phyloP scores from a whole-genome alignment of 2,329 filamentous ascomycete genomes.

The Ophiostoma tasmaniense region DNA sequence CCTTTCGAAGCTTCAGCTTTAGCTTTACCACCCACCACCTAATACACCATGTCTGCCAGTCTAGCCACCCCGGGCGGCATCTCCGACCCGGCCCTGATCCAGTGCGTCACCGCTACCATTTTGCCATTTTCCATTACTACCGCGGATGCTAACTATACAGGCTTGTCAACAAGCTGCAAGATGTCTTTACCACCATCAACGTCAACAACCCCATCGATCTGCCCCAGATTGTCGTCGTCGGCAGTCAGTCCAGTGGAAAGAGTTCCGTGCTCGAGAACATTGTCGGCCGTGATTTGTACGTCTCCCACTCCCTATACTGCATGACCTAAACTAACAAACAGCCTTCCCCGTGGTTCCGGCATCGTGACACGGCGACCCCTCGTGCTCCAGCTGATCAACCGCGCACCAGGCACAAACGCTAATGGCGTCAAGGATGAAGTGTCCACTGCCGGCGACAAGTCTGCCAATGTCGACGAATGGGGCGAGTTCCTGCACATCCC shows the following conservation, averaged over 20 bases:
- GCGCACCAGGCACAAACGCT: conserved; percentile 51
- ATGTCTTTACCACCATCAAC: conserved; percentile 97
- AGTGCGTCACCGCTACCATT: conserved; percentile 17
- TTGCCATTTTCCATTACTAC: not conserved
- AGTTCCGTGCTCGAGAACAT: conserved; percentile 99
- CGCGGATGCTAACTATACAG: conserved; percentile 30
- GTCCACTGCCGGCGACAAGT: conserved; percentile 63
- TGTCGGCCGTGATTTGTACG: conserved; percentile 96
- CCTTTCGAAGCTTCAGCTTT: not conserved
- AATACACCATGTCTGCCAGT: conserved; percentile 16
- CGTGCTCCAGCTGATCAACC: conserved; percentile 96
- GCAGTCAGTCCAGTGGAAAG: conserved; percentile 98
- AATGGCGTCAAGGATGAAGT: conserved; percentile 68
- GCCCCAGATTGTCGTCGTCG: conserved; percentile 95
- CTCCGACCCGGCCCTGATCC: conserved; percentile 24
- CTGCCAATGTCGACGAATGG: conserved; percentile 92
- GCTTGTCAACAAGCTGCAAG: conserved; percentile 97
- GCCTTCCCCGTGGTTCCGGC: conserved; percentile 90
- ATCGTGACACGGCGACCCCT: conserved; percentile 95
- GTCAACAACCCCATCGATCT: conserved; percentile 99
- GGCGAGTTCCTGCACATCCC: conserved; percentile 97
- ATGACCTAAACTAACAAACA: conserved; percentile 30
- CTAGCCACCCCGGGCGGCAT: conserved; percentile 23
- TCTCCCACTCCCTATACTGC: conserved; percentile 21
- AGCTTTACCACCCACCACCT: conserved; percentile 1